phyloP scores from a whole-genome alignment of 768 basidiomycete species.

The Pisolithus microcarpus region DNA sequence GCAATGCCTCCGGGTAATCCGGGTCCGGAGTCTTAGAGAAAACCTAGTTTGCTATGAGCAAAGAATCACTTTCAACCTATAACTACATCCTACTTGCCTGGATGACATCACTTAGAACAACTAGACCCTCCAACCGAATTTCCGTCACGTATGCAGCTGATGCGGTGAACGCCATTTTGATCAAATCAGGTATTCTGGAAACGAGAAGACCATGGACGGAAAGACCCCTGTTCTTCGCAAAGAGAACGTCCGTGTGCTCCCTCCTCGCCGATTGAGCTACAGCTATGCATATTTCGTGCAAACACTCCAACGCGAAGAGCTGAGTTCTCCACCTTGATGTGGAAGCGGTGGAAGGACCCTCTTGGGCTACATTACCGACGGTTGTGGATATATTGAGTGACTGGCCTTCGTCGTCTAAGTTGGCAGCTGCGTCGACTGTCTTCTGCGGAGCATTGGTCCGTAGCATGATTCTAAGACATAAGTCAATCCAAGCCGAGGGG shows the following conservation, averaged over 20 bases:
- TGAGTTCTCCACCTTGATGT: conserved; percentile 96
- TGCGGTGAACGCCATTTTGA: conserved; percentile 97
- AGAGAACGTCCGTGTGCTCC: conserved; percentile 78
- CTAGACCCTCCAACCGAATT: conserved; percentile 84
- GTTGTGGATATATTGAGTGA: conserved; percentile 65
- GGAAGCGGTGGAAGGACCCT: conserved; percentile 31
- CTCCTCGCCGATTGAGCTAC: conserved; percentile 63
- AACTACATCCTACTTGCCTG: conserved; percentile 44
- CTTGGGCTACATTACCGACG: conserved; percentile 20
- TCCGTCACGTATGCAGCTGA: conserved; percentile 95
- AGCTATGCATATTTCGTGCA: conserved; percentile 81
- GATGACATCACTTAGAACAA: conserved; percentile 88
- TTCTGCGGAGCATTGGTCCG: conserved; percentile 82
- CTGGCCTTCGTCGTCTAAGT: conserved; percentile 87
- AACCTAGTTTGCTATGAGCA: conserved; percentile 42
- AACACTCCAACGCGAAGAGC: conserved; percentile 85
- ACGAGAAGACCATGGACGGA: conserved; percentile 61
- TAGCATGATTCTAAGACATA: conserved; percentile 96
- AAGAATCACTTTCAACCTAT: neutral
- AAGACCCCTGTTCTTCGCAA: conserved; percentile 57
- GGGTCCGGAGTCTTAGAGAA: conserved; percentile 87
- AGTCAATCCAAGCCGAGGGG: conserved; percentile 96
- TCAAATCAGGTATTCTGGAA: conserved; percentile 83
- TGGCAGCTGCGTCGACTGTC: conserved; percentile 52
- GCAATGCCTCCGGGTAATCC: conserved; percentile 80